A percentile compares a stretch with the other conserved stretches of the same genome.
Conservation (phyloP, 306 rosid species). For the Quercus variabilis region DNA sequence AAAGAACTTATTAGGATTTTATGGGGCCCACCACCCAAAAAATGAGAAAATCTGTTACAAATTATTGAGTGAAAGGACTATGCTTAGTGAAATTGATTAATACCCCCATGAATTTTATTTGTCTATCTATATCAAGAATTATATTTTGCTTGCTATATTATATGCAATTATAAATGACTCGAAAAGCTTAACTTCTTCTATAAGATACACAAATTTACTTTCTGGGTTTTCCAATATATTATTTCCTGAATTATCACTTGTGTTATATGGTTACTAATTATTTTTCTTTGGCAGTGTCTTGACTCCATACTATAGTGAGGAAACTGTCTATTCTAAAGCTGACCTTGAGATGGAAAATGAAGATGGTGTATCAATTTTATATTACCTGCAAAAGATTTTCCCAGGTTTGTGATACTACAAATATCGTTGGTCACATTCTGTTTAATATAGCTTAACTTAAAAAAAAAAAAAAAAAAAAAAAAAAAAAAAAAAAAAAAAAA, state of each 20-base stretch:
- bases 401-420: conserved; percentile 62
- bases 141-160: neutral
- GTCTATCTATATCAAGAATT: neutral
- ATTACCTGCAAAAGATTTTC: conserved; percentile 91
- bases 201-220: neutral
- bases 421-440: neutral
- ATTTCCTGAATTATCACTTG: conserved; percentile 4
- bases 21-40: neutral
- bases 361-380: conserved; percentile 92
- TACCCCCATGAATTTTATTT: neutral
- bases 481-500: no score
- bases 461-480: no score
- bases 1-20: conserved; percentile 9
- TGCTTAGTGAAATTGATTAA: neutral
- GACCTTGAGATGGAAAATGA: conserved; percentile 97
- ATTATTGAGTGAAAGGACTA: neutral
- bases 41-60: neutral
- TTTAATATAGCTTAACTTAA: conserved; percentile 8
- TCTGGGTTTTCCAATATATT: neutral
- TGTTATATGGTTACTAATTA: neutral
- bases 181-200: neutral
- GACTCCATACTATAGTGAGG: conserved; percentile 98
- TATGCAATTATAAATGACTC: neutral
- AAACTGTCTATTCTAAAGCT: conserved; percentile 85
- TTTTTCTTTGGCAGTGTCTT: conserved; percentile 60